A percentile compares a stretch with the other conserved stretches of the same genome.
phyloP scores from a whole-genome alignment of 208 protist species.

The Trypanosomatidae sp. region DNA sequence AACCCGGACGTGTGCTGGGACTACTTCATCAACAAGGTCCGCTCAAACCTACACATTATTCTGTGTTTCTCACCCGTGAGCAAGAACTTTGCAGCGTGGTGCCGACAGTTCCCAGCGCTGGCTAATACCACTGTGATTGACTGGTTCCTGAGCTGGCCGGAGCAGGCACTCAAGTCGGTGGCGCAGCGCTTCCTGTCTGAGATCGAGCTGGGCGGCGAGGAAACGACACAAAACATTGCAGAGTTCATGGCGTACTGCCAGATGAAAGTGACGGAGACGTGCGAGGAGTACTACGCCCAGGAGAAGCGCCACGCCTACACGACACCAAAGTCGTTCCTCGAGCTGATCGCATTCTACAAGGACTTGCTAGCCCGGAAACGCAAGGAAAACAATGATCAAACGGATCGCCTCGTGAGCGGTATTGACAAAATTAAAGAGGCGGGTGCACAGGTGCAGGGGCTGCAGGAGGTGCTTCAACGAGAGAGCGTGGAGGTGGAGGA shows the following conservation, averaged over 20 bases:
- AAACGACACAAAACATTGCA: constrained; percentile 87
- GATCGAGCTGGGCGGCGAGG: constrained; percentile 89
- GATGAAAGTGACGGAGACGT: constrained; percentile 93
- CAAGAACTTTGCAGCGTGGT: constrained; percentile 97
- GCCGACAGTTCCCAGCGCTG: constrained; percentile 98
- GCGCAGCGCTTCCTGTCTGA: constrained; percentile 93
- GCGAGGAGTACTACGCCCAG: constrained; percentile 91
- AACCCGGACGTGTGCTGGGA: constrained; percentile 95
- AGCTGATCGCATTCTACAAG: constrained; percentile 99
- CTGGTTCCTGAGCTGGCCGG: constrained; percentile 99
- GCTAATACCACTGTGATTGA: constrained; percentile 98
- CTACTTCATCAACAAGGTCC: constrained; percentile 97
- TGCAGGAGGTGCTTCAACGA: constrained; percentile 89
- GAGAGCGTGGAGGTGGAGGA: constrained; percentile 96
- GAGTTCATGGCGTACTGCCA: constrained; percentile 97
- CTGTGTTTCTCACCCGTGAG: constrained; percentile 98
- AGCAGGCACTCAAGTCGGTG: constrained; percentile 97
- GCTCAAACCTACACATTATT: constrained; percentile 96
- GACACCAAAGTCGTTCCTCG: constrained; percentile 99
- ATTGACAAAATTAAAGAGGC: constrained; percentile 95
- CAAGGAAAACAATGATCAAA: constrained; percentile 89
- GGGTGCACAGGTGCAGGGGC: constrained; percentile 87
- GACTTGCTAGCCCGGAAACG: constrained; percentile 93
- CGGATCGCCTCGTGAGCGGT: constrained; percentile 92
- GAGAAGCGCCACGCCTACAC: constrained; percentile 98